A percentile compares a stretch with the other conserved stretches of the same genome.
Evolutionary conservation across 2,329 filamentous ascomycete genomes (phyloP).

Genomic region (Penicillium crustosum): DNA sequence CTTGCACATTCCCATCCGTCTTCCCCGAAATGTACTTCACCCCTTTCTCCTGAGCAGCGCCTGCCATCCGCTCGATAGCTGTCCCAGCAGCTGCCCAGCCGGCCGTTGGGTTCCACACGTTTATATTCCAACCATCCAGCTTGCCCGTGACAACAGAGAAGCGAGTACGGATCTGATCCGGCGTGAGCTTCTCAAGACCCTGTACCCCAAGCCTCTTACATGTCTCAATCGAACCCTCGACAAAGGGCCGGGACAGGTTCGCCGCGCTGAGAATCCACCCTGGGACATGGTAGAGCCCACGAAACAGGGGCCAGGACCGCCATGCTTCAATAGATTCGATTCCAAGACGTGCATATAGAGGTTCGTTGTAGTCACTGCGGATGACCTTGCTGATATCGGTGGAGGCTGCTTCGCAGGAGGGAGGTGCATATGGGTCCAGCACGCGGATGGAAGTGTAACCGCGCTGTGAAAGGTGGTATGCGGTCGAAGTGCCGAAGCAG

Average conservation of each 20-base stretch:
- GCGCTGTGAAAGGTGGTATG: constrained; percentile 13
- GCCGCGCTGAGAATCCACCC: constrained; percentile 21
- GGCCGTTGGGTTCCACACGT: constrained; percentile 21
- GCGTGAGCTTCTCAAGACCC: constrained; percentile 15
- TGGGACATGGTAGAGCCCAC: constrained; percentile 19
- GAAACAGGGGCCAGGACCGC: constrained; percentile 13
- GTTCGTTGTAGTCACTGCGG: constrained; percentile 23
- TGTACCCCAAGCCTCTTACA: constrained; percentile 15
- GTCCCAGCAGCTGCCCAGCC: constrained; percentile 21
- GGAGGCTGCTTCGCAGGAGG: constrained; percentile 20
- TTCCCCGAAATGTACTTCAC: constrained; percentile 21
- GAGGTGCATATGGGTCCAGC: constrained; percentile 11
- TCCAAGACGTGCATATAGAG: constrained; percentile 21
- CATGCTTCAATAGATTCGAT: constrained; percentile 18
- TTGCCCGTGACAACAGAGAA: constrained; percentile 16
- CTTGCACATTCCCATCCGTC: constrained; percentile 8
- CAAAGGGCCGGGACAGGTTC: constrained; percentile 18
- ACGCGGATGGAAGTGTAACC: constrained; percentile 11
- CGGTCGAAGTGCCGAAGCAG: constrained; percentile 13
- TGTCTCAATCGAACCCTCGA: constrained; percentile 19
- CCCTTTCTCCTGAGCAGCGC: constrained; percentile 17
- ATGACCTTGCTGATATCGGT: constrained; percentile 27
- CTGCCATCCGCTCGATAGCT: constrained; percentile 18
- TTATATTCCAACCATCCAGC: constrained; percentile 22
- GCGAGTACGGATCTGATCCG: constrained; percentile 10